A percentile compares a stretch with the other conserved stretches of the same genome.
Evolutionary conservation across 768 basidiomycete genomes (phyloP).

Genomic region (Russula griseocarnosa): DNA sequence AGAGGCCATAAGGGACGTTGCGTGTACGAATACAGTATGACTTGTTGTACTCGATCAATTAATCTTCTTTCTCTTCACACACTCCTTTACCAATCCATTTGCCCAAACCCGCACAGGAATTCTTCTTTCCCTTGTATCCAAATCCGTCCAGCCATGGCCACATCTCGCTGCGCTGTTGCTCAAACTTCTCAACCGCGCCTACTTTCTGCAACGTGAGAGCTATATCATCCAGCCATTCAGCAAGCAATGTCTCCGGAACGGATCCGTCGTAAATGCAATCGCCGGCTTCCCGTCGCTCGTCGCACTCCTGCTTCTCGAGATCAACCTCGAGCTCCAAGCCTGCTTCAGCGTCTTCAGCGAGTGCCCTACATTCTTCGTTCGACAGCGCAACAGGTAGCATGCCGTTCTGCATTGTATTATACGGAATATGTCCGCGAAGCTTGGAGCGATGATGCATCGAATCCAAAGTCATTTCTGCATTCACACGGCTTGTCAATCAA

Average conservation of each 20-base stretch:
- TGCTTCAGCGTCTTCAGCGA: constrained; percentile 50
- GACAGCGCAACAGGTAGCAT: constrained; percentile 55
- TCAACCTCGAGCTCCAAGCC: constrained; percentile 55
- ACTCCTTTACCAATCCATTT: constrained; percentile 73
- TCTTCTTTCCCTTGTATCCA: constrained; percentile 76
- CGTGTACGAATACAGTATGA: no score
- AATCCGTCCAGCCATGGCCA: constrained; percentile 99
- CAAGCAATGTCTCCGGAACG: constrained; percentile 90
- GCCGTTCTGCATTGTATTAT: constrained; percentile 65
- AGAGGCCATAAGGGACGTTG: neutral
- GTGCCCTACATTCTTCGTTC: constrained; percentile 44
- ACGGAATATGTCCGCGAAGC: constrained; percentile 61
- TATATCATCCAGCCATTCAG: constrained; percentile 94
- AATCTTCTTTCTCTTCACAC: constrained; percentile 2
- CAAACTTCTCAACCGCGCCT: constrained; percentile 70
- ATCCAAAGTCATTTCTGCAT: constrained; percentile 57
- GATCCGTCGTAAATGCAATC: constrained; percentile 77
- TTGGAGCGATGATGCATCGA: constrained; percentile 54
- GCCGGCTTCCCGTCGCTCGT: constrained; percentile 60
- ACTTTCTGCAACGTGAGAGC: constrained; percentile 86
- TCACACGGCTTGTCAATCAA: neutral
- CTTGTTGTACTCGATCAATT: no score
- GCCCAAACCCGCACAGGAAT: constrained; percentile 51
- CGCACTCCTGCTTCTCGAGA: constrained; percentile 56
- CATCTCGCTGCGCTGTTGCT: constrained; percentile 63